Percentiles rank a stretch among this genome's conserved stretches.
Evolutionary conservation across 2,329 filamentous ascomycete genomes (phyloP).

Genomic region (Ophiostoma novo-ulmi): DNA sequence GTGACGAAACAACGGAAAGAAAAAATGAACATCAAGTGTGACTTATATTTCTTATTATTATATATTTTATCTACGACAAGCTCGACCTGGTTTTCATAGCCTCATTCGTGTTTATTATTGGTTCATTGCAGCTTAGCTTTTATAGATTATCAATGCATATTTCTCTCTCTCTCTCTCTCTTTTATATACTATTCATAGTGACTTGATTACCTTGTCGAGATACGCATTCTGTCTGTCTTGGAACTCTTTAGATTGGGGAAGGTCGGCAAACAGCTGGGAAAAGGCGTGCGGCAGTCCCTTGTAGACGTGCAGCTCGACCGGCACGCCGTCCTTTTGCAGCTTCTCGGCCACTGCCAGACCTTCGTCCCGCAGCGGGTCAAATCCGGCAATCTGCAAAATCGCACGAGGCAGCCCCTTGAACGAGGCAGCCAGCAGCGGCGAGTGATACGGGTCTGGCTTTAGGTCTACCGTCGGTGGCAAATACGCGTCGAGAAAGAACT

Average conservation of each 20-base stretch:
- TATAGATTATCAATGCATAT: neutral
- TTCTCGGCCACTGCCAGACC: conserved; percentile 38
- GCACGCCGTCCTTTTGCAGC: conserved; percentile 33
- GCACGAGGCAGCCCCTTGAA: conserved; percentile 31
- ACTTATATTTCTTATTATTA: conserved; percentile 2
- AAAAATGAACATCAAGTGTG: neutral
- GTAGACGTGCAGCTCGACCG: conserved; percentile 34
- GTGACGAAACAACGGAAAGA: neutral
- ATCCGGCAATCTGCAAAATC: conserved; percentile 35
- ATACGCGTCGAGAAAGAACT: conserved; percentile 37
- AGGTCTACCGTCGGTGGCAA: conserved; percentile 29
- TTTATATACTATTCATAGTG: neutral
- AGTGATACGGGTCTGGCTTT: conserved; percentile 32
- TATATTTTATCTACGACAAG: conserved; percentile 2
- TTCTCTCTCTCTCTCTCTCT: neutral
- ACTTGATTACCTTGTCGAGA: neutral
- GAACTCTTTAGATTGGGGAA: neutral
- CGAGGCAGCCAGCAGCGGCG: conserved; percentile 34
- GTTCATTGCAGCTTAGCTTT: neutral
- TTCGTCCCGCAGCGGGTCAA: conserved; percentile 38
- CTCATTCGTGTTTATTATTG: neutral
- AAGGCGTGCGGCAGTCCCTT: conserved; percentile 38
- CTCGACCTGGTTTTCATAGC: neutral
- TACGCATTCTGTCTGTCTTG: neutral
- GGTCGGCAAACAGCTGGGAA: conserved; percentile 24